Evolutionary conservation across 768 basidiomycete genomes (phyloP), one percentile per base, ranked within the genome.

Genomic region (Suillus luteus): DNA sequence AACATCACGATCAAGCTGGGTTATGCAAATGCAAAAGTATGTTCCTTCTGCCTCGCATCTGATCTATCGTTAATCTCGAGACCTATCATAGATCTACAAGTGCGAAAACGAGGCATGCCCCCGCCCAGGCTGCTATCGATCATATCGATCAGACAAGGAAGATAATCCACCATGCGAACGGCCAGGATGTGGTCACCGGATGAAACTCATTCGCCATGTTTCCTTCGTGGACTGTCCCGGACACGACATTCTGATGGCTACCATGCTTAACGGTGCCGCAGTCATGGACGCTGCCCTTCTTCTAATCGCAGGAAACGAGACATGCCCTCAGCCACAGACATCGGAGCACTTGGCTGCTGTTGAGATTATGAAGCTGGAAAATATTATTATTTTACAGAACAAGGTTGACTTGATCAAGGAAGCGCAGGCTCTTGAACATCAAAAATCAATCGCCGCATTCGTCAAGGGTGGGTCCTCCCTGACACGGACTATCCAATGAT

Each of bases 191-290:
- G 90, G 88, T 44, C 87, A 88, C 62, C 85, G 86, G 19, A 95
- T 98, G 94, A 91, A 90, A 70, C 87, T 99, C 68, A 74, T 98
- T 67, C 90, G 96, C 68, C 97, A 99, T 72, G 96, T 99, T 72
- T 99, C 96, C 3, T 99, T 99, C 78, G 97, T 99, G 73, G 97
- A 99, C 77, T 95, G 91, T 70, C 94, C 93, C 1, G 93, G 96
- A 66, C 96, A 96, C 86, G 95, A 98, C 78, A 99, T 99, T 88
- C 89, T 99, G 77, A 99, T 99, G 97, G 97, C 97, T 59, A 99
- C 96, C 67, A 99, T 99, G 97, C 83, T 99, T 70, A 99, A 99
- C 84, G 97, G 96, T 77, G 97, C 97, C 48, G 97, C 97, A 11
- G 96, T 99, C 82, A 99, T 99, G 97, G 96, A 99, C 78, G 97